phyloP scores from a whole-genome alignment of 345 rosid species.

The Rhodomyrtus tomentosa region DNA sequence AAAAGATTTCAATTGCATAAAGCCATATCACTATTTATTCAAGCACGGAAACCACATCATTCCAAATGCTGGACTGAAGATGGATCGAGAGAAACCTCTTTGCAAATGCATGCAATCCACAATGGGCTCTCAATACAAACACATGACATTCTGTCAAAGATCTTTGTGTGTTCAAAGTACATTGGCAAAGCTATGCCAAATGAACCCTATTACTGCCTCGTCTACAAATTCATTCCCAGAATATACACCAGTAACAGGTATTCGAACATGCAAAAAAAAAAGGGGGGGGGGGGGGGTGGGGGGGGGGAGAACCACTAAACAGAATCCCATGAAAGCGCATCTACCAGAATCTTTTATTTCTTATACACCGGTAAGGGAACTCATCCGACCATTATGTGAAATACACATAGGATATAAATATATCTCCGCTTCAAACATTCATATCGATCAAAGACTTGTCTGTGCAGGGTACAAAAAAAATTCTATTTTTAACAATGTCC shows the following conservation, averaged over 20 bases:
- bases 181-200: neutral
- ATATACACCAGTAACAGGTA: neutral
- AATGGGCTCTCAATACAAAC: neutral
- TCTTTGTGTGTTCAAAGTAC: neutral
- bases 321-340: neutral
- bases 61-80: neutral
- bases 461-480: neutral
- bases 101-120: neutral
- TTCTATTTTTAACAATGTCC: neutral
- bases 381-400: neutral
- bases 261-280: neutral
- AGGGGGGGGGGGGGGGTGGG: too few relatives aligned
- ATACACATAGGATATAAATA: neutral
- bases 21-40: neutral
- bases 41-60: neutral
- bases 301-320: neutral
- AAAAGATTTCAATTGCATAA: neutral
- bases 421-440: neutral
- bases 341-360: neutral
- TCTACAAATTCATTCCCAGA: neutral
- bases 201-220: neutral
- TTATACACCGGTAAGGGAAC: neutral
- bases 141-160: neutral
- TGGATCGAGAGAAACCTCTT: neutral
- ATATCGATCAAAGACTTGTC: neutral